Base-by-base conservation (phyloP, 2,329 filamentous ascomycete species). In the Paecilomyces sp. region DNA sequence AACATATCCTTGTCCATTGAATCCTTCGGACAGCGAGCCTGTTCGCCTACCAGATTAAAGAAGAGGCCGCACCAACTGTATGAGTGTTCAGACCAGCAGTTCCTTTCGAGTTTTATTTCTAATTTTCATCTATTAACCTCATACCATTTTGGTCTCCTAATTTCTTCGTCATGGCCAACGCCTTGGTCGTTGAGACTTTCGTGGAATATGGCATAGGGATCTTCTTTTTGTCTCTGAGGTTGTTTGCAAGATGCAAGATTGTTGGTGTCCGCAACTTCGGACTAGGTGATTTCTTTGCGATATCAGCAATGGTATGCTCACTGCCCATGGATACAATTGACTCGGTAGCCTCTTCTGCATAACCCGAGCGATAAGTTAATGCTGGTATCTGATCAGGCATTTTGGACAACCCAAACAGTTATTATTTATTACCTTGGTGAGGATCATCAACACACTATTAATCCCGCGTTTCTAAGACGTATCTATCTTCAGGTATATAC, bases 221-320 rank as follows among this genome's bases (percentile, higher is more conserved):
- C 13, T 41, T 41, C 11, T 41, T 41, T 15, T 11, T 13, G 8
- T 41, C n/a, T 15, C 12, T 41, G 34, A 41, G 34, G 34, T 15
- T 66, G 24, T 51, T 57, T 53, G 58, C 63, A 36, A 60, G 62
- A 13, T 34, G 63, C 6, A 5, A 34, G 2, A 18, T 63, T 52
- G 58, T 57, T 50, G 64, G 64, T 11, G 1, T 66, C 24, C 57
- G 57, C 2, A 62, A 60, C 8, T 55, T 66, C 13, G 59, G 56
- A 6, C 31, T 65, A 6, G 64, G 65, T 50, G 64, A 66, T 61
- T 60, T 34, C 33, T 66, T 66, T 57, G 59, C 62, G 28, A 59
- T 60, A 30, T 34, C 60, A 31, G 62, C 59, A 24, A 64, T 65
- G 60, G 64, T 66, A 59, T 56, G 61, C 15, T 8, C 6, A 50